A percentile compares a stretch with the other conserved stretches of the same genome.
These are phyloP conservation scores for Sphaerobolus stellatus DNA, from an alignment of 1,284 basidiomycete genomes.

Conservation along the genomic window DNA sequence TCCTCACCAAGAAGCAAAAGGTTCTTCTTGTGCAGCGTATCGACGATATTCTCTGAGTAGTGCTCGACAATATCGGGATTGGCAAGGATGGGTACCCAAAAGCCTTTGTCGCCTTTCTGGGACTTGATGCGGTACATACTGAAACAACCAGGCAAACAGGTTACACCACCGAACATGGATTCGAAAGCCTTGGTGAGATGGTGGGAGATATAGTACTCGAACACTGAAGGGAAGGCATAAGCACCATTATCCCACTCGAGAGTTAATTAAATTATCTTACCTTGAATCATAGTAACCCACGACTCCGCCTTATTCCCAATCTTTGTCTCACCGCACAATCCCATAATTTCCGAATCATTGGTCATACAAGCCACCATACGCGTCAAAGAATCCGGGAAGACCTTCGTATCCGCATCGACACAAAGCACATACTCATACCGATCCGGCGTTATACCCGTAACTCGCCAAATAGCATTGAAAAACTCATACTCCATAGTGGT, in stretches of 20 bases:
- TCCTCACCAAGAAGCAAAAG: slow-evolving; percentile 96
- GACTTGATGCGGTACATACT: slow-evolving; percentile 99
- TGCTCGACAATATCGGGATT: slow-evolving; percentile 97
- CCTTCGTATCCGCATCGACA: slow-evolving; percentile 98
- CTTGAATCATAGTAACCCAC: slow-evolving; percentile 99
- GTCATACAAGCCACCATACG: slow-evolving; percentile 95
- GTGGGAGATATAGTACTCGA: slow-evolving; percentile 99
- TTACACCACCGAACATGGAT: slow-evolving; percentile 99
- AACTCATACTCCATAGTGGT: slow-evolving; percentile 99
- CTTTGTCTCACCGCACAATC: slow-evolving; percentile 97
- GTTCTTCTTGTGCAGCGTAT: slow-evolving; percentile 99
- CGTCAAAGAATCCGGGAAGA: slow-evolving; percentile 91
- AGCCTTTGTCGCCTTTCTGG: slow-evolving; percentile 87
- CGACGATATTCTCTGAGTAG: slow-evolving; percentile 97
- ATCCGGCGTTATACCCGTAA: slow-evolving; percentile 94
- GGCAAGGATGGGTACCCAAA: slow-evolving; percentile 97
- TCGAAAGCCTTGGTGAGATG: slow-evolving; percentile 99
- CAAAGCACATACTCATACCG: slow-evolving; percentile 95
- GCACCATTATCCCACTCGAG: slow-evolving; percentile 20
- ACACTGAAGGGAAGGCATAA: slow-evolving; percentile 59
- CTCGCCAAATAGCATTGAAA: slow-evolving; percentile 95
- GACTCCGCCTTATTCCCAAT: slow-evolving; percentile 98
- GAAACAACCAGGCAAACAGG: slow-evolving; percentile 98
- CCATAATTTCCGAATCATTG: slow-evolving; percentile 97
- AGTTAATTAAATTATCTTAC: slow-evolving; percentile 43